Base-by-base conservation (phyloP, 108 stramenopile genomes). In the Skeletonema menzelii region DNA sequence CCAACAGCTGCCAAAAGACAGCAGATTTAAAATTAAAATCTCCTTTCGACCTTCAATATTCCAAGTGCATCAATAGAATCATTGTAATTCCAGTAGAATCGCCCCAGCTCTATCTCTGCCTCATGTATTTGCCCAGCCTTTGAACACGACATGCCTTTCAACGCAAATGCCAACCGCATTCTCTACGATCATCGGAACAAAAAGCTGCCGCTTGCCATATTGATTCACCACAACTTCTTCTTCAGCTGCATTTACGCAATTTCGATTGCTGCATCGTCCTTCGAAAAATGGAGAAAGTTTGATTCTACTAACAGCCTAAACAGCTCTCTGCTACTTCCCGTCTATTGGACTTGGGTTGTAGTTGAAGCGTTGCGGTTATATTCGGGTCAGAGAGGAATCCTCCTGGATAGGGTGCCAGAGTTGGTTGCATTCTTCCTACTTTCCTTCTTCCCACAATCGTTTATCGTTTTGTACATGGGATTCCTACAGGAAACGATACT, bases 211-310 rank as follows among this genome's bases (percentile, higher is more conserved):
- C 72, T 73, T 4, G 72, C 79, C 8, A 69, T 73, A 12, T 35
- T 68, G 34, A 67, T 80, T 20, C 79, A 80, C 28, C 72, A 68
- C 67, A 80, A 80, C 63, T 73, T 49, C 47, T 73, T 35, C 63
- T 38, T 70, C 55, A 80, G 79, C 59, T 0, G 64, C 27, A 49
- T 80, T 2, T 80, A 65, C 34, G 59, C 64, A 26, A 4, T 69
- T 11, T 3, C 73, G 10, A 31, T 63, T 1, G 72, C 72, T 1
- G 63, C 19, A 27, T 57, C 70, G 0, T 40, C 56, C 8, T 30
- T 73, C 26, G 34, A 64, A 35, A 80, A 80, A 42, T 26, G 60
- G 17, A 14, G 59, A 40, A 1, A 56, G 12, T 63, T 68, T 46
- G 40, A 56, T 27, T 69, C 72, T 11, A 59, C 67, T 42, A 69